Evolutionary conservation across 164 flowering plant species (phyloP), one percentile per base, ranked within the genome.

Genomic region (Euptelea pleiosperma): DNA sequence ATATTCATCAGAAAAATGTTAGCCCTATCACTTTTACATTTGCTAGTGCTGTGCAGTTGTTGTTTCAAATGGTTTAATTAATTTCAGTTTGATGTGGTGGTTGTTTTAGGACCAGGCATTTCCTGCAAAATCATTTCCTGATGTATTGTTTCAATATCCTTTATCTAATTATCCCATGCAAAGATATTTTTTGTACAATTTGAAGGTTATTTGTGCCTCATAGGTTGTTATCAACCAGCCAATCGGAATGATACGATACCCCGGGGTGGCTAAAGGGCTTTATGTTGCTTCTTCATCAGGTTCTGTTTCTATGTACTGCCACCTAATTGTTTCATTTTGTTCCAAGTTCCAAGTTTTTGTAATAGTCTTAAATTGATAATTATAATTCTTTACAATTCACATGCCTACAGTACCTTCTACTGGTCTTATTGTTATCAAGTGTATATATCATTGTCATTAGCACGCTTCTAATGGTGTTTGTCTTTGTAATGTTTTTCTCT

Each of bases 221-320:
- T 62, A 90, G 97, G 76, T 90, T 64, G 65, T 77, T 42, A 70
- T 94, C 49, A 60, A 73, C 8, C 88, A 94, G 70, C 91, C 96
- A 55, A 88, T 94, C 63, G 96, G 96, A 65, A 47, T 61, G 52
- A 70, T 82, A 48, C 69, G 48, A 59, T 91, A 94, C 75, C 88
- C 88, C 69, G 97, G 95, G 43, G 95, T 94, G 29, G 93, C 99
- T 24, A 80, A 75, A 64, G 97, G 99, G 54, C 78, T 91, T 51
- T 91, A 85, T 78, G 88, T 88, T 62, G 93, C 99, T 68, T 79
- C 84, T 42, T 72, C 85, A 21, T 70, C 93, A 82, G 99, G 99
- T 93, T 62, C 29, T 34, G 10, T 21, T 48, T 25, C 9, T 14
- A 10, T 34, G 22, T 25, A 2, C 21, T 35, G 39, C 25, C 8